Evolutionary conservation across 2,329 filamentous ascomycete genomes (phyloP).

Genomic region (Sphaerulina musiva): DNA sequence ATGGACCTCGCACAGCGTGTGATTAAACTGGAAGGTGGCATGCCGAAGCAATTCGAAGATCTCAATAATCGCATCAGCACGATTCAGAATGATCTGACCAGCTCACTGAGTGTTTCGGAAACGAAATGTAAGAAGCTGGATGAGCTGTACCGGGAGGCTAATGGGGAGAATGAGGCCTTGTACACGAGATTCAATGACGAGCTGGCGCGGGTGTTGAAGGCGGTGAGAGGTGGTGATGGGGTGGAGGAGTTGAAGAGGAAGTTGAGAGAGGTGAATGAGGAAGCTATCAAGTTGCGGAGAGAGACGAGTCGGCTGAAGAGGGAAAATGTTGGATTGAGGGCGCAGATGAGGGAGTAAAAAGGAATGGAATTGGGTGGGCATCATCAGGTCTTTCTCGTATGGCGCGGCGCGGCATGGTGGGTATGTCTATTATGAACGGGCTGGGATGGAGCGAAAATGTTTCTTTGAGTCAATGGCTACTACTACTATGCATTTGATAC

Average conservation of each 20-base stretch:
- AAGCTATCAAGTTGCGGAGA: slow-evolving; percentile 69
- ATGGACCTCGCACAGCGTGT: slow-evolving; percentile 53
- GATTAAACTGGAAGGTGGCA: slow-evolving; percentile 58
- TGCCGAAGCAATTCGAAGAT: slow-evolving; percentile 55
- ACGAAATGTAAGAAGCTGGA: slow-evolving; percentile 75
- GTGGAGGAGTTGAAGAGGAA: slow-evolving; percentile 69
- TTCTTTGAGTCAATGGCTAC: no score
- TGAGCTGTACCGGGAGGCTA: slow-evolving; percentile 79
- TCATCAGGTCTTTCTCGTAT: not conserved
- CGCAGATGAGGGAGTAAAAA: slow-evolving; percentile 40
- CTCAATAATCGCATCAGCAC: slow-evolving; percentile 55
- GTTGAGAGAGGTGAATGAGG: slow-evolving; percentile 68
- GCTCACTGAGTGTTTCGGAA: slow-evolving; percentile 63
- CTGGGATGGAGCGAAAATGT: no score
- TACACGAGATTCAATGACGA: slow-evolving; percentile 93
- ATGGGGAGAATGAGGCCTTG: slow-evolving; percentile 84
- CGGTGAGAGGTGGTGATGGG: slow-evolving; percentile 66
- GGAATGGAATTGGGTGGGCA: not conserved
- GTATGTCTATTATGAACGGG: not conserved
- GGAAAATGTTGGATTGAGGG: slow-evolving; percentile 64
- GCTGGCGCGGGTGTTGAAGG: slow-evolving; percentile 72
- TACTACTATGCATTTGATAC: slow-evolving; percentile 1
- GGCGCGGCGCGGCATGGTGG: not conserved
- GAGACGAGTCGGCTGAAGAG: slow-evolving; percentile 79
- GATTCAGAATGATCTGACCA: slow-evolving; percentile 65